phyloP scores from a whole-genome alignment of 768 basidiomycete species.

The Cystobasidium ongulense region DNA sequence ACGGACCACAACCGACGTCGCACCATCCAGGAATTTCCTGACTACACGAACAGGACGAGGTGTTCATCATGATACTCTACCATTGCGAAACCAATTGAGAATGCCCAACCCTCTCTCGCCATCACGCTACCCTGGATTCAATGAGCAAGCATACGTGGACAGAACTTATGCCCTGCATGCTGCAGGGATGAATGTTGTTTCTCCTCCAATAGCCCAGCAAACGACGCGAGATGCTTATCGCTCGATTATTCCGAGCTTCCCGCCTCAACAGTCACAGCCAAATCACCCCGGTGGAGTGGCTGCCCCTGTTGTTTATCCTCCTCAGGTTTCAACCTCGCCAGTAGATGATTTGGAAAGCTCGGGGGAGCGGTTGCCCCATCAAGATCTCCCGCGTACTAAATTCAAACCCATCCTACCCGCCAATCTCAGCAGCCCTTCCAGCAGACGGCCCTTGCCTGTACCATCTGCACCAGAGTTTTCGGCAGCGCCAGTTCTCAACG shows the following conservation, averaged over 20 bases:
- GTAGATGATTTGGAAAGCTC: background rate
- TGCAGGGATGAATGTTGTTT: background rate
- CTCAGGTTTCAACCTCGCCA: background rate
- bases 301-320: background rate
- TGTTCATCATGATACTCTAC: background rate
- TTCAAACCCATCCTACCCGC: background rate
- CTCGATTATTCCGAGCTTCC: background rate
- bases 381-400: background rate
- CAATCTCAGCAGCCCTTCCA: background rate
- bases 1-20: background rate
- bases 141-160: slow-evolving; percentile 24
- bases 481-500: no score
- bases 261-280: background rate
- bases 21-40: background rate
- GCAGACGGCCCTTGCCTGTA: background rate
- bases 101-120: slow-evolving; percentile 27
- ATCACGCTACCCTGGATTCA: slow-evolving; percentile 24
- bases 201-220: background rate
- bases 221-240: background rate
- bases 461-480: no score
- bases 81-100: background rate
- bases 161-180: slow-evolving; percentile 18
- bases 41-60: background rate
- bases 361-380: background rate
- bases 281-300: no score